These are phyloP conservation scores for Pythium oligandrum DNA, from an alignment of 352 stramenopile species.

Conservation along the genomic window DNA sequence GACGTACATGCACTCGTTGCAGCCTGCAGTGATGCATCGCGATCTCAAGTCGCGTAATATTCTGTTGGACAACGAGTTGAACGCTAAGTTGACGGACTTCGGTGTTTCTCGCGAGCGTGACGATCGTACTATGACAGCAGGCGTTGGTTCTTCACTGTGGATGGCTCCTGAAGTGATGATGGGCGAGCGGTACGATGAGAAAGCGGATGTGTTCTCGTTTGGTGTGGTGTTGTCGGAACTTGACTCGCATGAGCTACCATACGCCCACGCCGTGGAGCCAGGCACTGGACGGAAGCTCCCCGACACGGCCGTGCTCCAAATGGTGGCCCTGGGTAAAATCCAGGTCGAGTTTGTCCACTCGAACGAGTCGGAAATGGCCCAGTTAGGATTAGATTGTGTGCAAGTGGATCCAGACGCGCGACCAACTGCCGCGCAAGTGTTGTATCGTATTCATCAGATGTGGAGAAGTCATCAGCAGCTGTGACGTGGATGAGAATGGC, in stretches of 20 bases:
- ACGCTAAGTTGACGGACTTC: conserved; percentile 31
- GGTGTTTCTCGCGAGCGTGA: conserved; percentile 13
- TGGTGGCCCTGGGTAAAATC: conserved; percentile 14
- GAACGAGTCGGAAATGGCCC: conserved; percentile 8
- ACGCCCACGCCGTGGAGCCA: conserved; percentile 12
- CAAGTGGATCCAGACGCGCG: conserved; percentile 4
- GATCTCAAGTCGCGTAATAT: conserved; percentile 21
- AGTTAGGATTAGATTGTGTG: conserved; percentile 11
- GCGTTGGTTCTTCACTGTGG: conserved; percentile 19
- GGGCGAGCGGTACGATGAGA: conserved; percentile 22
- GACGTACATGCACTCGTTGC: conserved; percentile 22
- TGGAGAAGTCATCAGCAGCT: neutral
- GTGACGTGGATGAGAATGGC: no score
- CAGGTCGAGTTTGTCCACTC: conserved; percentile 8
- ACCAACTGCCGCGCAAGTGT: conserved; percentile 7
- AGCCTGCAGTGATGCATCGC: conserved; percentile 15
- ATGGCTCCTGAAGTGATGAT: conserved; percentile 31
- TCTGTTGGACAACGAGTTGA: conserved; percentile 15
- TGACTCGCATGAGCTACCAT: conserved; percentile 20
- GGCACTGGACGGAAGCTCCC: conserved; percentile 9
- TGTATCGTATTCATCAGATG: conserved; percentile 4
- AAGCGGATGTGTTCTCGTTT: conserved; percentile 26
- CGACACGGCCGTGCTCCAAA: conserved; percentile 7
- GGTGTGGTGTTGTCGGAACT: conserved; percentile 27
- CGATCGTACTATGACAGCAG: conserved; percentile 10